phyloP scores from a whole-genome alignment of 768 basidiomycete species.

The Leccinum disarticulatum region DNA sequence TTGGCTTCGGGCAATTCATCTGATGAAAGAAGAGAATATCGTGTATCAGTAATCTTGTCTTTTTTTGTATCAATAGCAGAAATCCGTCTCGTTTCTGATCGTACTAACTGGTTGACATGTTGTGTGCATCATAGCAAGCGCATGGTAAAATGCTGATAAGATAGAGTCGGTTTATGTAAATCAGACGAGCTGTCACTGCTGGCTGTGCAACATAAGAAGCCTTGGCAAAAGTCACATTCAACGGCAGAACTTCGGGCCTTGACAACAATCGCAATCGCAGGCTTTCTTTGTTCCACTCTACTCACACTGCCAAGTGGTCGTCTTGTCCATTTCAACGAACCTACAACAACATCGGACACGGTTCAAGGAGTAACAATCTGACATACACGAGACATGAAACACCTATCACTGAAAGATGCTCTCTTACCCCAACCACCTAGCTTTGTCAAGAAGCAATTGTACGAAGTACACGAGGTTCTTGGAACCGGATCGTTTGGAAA shows the following conservation, averaged over 20 bases:
- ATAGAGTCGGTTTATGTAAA: not conserved
- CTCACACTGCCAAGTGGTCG: not conserved
- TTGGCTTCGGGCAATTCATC: constrained; percentile 6
- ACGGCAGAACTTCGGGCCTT: not conserved
- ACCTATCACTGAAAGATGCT: constrained; percentile 48
- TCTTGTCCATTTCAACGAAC: not conserved
- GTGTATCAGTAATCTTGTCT: not conserved
- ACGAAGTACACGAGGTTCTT: constrained; percentile 69
- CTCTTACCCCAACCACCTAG: constrained; percentile 83
- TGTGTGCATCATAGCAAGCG: no score
- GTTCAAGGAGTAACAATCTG: not conserved
- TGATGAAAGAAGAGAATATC: constrained; percentile 7
- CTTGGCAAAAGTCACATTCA: no score
- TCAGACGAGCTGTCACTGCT: not conserved
- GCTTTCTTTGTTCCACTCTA: constrained; percentile 1
- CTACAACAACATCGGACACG: not conserved
- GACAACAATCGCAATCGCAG: not conserved
- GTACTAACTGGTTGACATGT: no score
- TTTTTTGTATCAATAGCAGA: not conserved
- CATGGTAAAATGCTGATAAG: constrained; percentile 12
- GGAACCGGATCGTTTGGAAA: constrained; percentile 90
- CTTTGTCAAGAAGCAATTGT: constrained; percentile 82
- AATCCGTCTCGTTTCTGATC: not conserved
- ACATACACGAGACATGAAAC: constrained; percentile 26
- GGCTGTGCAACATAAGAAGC: constrained; percentile 16